A percentile compares a stretch with the other conserved stretches of the same genome.
These are phyloP conservation scores for Pleodorina starrii DNA, from an alignment of 139 green algal genomes.

Conservation along the genomic window DNA sequence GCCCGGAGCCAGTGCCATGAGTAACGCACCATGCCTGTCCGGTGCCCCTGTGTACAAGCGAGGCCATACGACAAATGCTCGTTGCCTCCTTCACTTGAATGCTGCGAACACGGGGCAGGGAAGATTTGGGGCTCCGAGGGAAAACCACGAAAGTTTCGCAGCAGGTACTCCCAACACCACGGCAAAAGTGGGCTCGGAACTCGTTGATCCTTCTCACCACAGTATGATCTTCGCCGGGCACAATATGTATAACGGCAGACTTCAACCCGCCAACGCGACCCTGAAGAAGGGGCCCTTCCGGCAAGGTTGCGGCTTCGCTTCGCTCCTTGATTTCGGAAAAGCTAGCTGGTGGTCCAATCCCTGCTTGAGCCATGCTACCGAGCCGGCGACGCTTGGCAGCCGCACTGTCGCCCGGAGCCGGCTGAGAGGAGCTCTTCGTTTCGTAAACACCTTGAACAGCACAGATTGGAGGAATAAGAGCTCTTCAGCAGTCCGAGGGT, in stretches of 20 bases:
- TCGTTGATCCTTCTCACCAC: conserved; percentile 18
- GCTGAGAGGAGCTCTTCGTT: conserved; percentile 2
- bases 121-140: background rate
- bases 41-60: conserved; percentile 40
- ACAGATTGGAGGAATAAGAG: too few relatives aligned
- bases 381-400: conserved; percentile 34
- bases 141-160: background rate
- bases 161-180: background rate
- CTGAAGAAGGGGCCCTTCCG: background rate
- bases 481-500: too few relatives aligned
- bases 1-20: conserved; percentile 11
- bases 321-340: conserved; percentile 12
- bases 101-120: conserved; percentile 4
- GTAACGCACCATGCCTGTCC: conserved; percentile 45
- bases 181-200: background rate
- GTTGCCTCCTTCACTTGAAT: conserved; percentile 47
- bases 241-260: conserved; percentile 38
- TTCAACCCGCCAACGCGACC: conserved; percentile 24
- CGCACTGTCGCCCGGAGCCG: conserved; percentile 23
- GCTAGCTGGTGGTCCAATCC: background rate
- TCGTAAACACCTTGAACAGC: background rate
- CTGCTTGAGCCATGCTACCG: conserved; percentile 33
- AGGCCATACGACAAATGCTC: conserved; percentile 22
- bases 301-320: background rate
- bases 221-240: conserved; percentile 44